A percentile compares a stretch with the other conserved stretches of the same genome.
Conservation (phyloP, 768 basidiomycete species). For the Termitomyces sp. region DNA sequence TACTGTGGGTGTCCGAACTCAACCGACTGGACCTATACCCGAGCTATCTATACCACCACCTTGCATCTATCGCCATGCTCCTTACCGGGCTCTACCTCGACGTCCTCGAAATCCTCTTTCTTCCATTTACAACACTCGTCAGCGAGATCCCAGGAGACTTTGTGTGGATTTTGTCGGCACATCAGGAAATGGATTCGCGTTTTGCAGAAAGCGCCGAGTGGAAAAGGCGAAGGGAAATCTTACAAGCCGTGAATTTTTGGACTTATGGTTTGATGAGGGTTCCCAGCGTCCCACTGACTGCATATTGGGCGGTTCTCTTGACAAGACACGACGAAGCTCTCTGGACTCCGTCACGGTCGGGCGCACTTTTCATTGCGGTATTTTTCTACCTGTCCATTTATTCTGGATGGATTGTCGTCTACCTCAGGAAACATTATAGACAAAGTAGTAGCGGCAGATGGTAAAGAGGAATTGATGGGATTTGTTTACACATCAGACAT, state of each 20-base stretch:
- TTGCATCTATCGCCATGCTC: too few species aligned
- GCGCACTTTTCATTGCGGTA: not conserved
- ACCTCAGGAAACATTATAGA: not conserved
- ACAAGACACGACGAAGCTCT: not conserved
- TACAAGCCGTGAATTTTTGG: not conserved
- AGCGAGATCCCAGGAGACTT: not conserved
- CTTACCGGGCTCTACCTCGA: too few species aligned
- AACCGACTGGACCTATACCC: not conserved
- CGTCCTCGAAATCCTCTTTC: too few species aligned
- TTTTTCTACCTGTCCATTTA: not conserved
- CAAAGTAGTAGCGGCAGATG: not conserved
- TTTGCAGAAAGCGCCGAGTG: not conserved
- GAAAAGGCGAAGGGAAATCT: not conserved
- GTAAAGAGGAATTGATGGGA: not conserved
- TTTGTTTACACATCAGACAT: not conserved
- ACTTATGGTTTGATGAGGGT: not conserved
- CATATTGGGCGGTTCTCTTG: not conserved
- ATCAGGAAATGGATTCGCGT: not conserved
- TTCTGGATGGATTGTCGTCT: constrained; percentile 3
- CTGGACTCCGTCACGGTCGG: not conserved
- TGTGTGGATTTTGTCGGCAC: not conserved
- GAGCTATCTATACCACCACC: too few species aligned
- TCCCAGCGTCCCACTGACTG: not conserved
- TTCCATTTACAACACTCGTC: not conserved
- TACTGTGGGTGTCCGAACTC: too few species aligned